Evolutionary conservation across 2,329 filamentous ascomycete genomes (phyloP).

Genomic region (Trichoderma breve): DNA sequence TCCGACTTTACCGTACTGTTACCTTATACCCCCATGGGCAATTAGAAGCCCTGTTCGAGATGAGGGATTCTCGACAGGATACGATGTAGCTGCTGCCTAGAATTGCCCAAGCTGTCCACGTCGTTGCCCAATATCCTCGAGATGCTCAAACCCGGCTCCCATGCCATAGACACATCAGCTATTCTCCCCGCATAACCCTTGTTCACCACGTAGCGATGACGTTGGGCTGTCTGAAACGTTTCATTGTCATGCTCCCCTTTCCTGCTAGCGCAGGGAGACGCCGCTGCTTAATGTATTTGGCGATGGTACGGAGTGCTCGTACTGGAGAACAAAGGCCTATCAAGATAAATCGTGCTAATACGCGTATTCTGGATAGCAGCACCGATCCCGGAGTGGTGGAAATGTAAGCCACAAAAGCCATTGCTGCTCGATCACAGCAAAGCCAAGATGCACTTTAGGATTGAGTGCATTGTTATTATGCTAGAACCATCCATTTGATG

Average conservation of each 20-base stretch:
- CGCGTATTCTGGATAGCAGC: neutral
- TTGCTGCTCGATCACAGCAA: neutral
- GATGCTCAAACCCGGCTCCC: neutral
- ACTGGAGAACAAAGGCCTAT: neutral
- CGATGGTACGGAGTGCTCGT: neutral
- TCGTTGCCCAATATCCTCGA: neutral
- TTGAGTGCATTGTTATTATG: neutral
- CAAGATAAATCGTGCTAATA: neutral
- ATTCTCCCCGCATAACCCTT: neutral
- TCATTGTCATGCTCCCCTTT: neutral
- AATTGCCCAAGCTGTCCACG: neutral
- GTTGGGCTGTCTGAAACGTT: neutral
- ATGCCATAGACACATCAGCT: neutral
- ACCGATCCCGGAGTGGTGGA: neutral
- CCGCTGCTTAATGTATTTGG: neutral
- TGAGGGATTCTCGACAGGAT: neutral
- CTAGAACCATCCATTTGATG: neutral
- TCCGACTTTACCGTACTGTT: neutral
- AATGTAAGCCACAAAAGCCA: neutral
- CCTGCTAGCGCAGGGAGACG: neutral
- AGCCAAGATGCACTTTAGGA: neutral
- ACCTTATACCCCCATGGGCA: neutral
- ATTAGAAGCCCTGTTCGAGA: neutral
- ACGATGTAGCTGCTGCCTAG: neutral
- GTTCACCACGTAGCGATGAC: constrained; percentile 10